These are phyloP conservation scores for Saccharomyces paradoxus DNA, from an alignment of 805 yeast genomes.

Conservation along the genomic window DNA sequence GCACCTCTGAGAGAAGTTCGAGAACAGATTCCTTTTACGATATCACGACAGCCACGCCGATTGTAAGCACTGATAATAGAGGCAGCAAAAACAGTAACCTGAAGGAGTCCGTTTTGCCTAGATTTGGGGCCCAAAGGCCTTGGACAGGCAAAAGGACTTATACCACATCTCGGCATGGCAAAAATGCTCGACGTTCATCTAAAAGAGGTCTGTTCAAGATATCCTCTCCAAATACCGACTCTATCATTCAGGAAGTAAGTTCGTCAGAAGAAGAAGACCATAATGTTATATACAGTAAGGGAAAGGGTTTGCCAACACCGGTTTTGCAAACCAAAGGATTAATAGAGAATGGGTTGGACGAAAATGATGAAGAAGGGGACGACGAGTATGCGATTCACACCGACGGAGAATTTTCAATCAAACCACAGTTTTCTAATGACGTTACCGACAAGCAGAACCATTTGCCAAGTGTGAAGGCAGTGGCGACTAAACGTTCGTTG, in stretches of 20 bases:
- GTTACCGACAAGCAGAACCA: background rate
- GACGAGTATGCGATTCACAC: background rate
- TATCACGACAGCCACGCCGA: constrained; percentile 29
- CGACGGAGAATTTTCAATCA: background rate
- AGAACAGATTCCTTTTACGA: constrained; percentile 36
- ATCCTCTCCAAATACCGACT: constrained; percentile 17
- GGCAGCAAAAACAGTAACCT: constrained; percentile 10
- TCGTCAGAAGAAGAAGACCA: constrained; percentile 17
- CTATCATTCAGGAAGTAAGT: constrained; percentile 28
- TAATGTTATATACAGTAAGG: background rate
- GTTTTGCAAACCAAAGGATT: background rate
- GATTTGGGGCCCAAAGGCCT: constrained; percentile 15
- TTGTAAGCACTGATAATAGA: constrained; percentile 4
- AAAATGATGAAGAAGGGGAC: background rate
- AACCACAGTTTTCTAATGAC: background rate
- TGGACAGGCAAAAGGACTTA: constrained; percentile 11
- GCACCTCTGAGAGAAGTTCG: constrained; percentile 34
- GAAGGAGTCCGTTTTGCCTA: constrained; percentile 18
- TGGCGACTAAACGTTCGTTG: constrained; percentile 1
- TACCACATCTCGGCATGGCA: constrained; percentile 10
- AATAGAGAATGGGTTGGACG: background rate
- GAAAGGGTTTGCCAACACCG: background rate
- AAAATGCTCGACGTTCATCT: constrained; percentile 14
- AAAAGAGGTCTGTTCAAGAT: constrained; percentile 17
- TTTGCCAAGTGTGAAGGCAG: background rate